These are phyloP conservation scores for Lipomyces spencermartinsiae DNA, from an alignment of 805 yeast species.

Conservation along the genomic window DNA sequence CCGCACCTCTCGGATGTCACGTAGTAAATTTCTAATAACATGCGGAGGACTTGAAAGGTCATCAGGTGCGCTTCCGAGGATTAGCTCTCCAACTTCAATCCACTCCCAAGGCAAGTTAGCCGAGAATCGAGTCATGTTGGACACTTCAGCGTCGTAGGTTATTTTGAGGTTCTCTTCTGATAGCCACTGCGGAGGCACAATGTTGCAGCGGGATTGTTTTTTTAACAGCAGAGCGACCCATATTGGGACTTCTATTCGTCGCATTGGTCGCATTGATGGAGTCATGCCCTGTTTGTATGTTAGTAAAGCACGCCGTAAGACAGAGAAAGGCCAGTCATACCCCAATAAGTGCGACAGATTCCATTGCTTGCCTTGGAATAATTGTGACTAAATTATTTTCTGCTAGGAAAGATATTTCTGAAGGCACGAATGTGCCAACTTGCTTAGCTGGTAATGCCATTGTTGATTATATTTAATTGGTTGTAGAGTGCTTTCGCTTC, in stretches of 20 bases:
- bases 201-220: slow-evolving; percentile 82
- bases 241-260: slow-evolving; percentile 72
- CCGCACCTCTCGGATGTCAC: slow-evolving; percentile 84
- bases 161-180: slow-evolving; percentile 58
- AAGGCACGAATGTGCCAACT: slow-evolving; percentile 66
- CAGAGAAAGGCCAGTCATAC: slow-evolving; percentile 47
- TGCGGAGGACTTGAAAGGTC: slow-evolving; percentile 79
- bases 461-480: not conserved
- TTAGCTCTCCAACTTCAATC: slow-evolving; percentile 77
- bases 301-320: slow-evolving; percentile 36
- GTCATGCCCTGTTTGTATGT: slow-evolving; percentile 47
- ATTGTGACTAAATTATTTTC: slow-evolving; percentile 78
- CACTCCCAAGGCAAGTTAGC: slow-evolving; percentile 79
- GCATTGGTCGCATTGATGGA: slow-evolving; percentile 70
- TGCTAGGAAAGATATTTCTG: slow-evolving; percentile 82
- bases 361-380: slow-evolving; percentile 78
- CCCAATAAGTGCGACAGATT: slow-evolving; percentile 68
- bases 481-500: not conserved
- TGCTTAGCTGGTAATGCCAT: slow-evolving; percentile 71
- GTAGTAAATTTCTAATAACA: slow-evolving; percentile 70
- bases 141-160: slow-evolving; percentile 70
- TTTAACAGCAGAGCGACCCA: slow-evolving; percentile 89
- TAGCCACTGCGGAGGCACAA: slow-evolving; percentile 88
- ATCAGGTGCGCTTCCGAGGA: slow-evolving; percentile 72
- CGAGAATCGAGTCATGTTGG: slow-evolving; percentile 64